Base-by-base conservation (phyloP, 768 basidiomycete genomes). In the Saitozyma podzolica region DNA sequence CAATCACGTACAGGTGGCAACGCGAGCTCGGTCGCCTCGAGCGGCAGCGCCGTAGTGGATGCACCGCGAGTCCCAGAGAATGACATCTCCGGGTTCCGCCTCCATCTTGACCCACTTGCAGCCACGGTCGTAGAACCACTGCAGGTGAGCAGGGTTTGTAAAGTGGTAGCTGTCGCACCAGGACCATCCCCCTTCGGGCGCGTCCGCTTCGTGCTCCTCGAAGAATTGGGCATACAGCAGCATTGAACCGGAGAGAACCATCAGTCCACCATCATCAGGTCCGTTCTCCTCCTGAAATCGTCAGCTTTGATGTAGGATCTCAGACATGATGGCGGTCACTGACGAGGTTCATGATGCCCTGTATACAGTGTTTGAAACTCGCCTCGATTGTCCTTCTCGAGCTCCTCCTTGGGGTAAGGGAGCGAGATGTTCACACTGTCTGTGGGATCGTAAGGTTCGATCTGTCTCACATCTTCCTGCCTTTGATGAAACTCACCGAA, bases 121-220 rank as follows among this genome's bases (percentile, higher is more conserved):
- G 0, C 80, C 80, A 50, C 73, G 62, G 19, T 78, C 77, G 48
- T 73, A 73, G 63, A 81, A 77, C 80, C 80, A 81, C 20, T 80
- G 55, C 17, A 78, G 54, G 41, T 78, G 47, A 48, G 52, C 55
- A 40, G 65, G 29, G 17, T 66, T 66, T 6, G 48, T 40, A 58
- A 66, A 67, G 49, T 68, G 60, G 61, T 66, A 70, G 14, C 50
- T 64, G 56, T 78, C 75, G 3, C 41, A 43, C 37, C 51, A 54
- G 9, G 61, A 48, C 73, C 69, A 74, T 14, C 75, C 70, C 9
- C 56, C 74, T 0, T n/a, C 39, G 14, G 74, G 54, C 16, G 47
- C 42, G 9, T 72, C 70, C 48, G 74, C 49, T 3, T 71, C 74
- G 55, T 75, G 71, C 11, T 68, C 63, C 43, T 75, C 75, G 51